Base-by-base conservation (phyloP, 2,329 filamentous ascomycete genomes). In the Pseudophaeomoniella oleicola region DNA sequence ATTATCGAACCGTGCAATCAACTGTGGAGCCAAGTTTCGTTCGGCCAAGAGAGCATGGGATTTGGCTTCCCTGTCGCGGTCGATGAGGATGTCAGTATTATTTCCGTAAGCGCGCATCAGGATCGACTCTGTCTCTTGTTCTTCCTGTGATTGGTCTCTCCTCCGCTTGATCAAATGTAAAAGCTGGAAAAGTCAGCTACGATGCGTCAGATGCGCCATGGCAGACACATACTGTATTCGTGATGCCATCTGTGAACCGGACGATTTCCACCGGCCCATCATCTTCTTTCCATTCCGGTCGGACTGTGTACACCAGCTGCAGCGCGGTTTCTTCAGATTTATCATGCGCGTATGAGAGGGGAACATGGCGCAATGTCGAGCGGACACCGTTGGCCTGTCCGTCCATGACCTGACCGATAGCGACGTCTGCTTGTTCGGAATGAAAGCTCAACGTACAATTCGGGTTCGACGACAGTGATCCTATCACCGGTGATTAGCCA, bases 231-330 rank as follows among this genome's bases (percentile, higher is more conserved):
- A 75, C 72, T 45, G 87, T 96, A 62, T 98, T 98, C 46, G 90
- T 98, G 62, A 96, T 98, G 53, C 90, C 90, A 52, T 98, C 90
- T 29, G 86, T 98, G 65, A 96, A 98, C 45, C 82, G 79, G 46
- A 85, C 71, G 54, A 96, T 84, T 51, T 90, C 78, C 49, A 98
- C 71, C 31, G 78, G 72, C 39, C 82, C 81, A 45, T 78, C 75
- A 22, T 72, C 65, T 34, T 71, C 69, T 46, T 76, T 70, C 90
- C 90, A 98, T 49, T 92, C 76, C 9, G 87, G 87, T 41, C 79
- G 73, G 42, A 94, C 67, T 17, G 82, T 72, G 47, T 85, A 67
- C 50, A 94, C 78, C 44, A 98, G 74, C 44, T 72, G 72, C 42
- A 82, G 67, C 37, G 87, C 88, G 14, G 88, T 92, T 39, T 73